Base-by-base conservation (phyloP, 2,329 filamentous ascomycete genomes). In the Xylaria sp. region DNA sequence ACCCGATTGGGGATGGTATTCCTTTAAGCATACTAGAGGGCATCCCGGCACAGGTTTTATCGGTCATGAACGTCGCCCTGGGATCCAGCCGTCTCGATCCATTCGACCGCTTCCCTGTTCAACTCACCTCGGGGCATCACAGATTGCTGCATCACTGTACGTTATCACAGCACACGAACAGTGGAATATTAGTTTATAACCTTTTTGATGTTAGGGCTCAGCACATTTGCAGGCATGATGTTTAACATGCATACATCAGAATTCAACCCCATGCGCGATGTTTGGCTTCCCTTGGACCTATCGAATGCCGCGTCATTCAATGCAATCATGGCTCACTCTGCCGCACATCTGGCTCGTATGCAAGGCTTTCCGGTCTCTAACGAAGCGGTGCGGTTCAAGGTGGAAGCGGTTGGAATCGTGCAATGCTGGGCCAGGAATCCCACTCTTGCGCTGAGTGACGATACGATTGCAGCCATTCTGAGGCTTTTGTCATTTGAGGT, bases 281-380 rank as follows among this genome's bases (percentile, higher is more conserved):
- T 79, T 31, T 79, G 76, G 74, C 69, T 77, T 25, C 76, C 78
- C 0, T 63, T 79, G 2, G 77, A 79, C 47, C 66, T 79, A 15
- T 79, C 78, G 4, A 79, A 79, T 56, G 71, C 76, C 1, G 75
- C 77, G 4, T 77, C 76, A 0, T 78, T 79, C 64, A 78, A 79
- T 42, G 73, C 72, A 17, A 74, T 78, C 42, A 78, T 79, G 75
- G 77, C 78, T 0, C 78, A 79, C 57, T 74, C 78, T 1, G 77
- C 78, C 1, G 76, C 77, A 0, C 78, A 79, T 49, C 60, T 79
- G 1, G 70, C 75, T 35, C 70, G 75, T 3, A 70, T 77, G 56
- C 74, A 77, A 23, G 72, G 72, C 0, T 70, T 71, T 0, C 67
- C 56, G 7, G 57, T 64, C 4, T 74, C 73, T 1, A 64, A 58